Percentiles rank a stretch among this genome's conserved stretches.
phyloP scores from a whole-genome alignment of 495 filamentous ascomycete genomes.

The Penicillium macrosclerotiorum region DNA sequence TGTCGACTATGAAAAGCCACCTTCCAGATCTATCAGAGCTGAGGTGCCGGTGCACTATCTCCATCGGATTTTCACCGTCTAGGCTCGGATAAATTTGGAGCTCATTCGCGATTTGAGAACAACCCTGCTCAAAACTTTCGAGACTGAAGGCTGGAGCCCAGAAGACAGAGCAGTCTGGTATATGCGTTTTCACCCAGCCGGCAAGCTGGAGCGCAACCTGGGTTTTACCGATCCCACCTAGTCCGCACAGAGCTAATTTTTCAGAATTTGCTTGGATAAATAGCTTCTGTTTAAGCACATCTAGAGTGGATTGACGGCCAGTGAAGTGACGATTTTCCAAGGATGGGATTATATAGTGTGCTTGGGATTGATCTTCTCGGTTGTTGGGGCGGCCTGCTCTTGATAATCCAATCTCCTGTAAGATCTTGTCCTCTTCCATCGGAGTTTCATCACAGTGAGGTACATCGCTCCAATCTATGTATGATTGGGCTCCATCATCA shows the following conservation, averaged over 20 bases:
- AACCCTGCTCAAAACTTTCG: not conserved
- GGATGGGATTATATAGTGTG: not conserved
- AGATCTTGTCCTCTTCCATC: too few species aligned
- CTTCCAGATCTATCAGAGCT: slow-evolving; percentile 13
- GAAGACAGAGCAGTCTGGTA: slow-evolving; percentile 9
- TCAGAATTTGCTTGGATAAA: not conserved
- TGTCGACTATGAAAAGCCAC: slow-evolving; percentile 32
- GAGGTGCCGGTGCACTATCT: not conserved
- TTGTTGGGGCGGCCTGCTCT: too few species aligned
- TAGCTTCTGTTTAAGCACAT: not conserved
- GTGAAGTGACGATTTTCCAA: not conserved
- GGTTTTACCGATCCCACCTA: not conserved
- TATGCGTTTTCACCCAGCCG: slow-evolving; percentile 1
- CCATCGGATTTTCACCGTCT: not conserved
- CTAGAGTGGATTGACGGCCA: not conserved
- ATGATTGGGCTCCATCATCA: not conserved
- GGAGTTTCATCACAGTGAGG: not conserved
- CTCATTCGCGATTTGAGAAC: not conserved
- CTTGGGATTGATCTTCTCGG: not conserved
- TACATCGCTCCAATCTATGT: not conserved
- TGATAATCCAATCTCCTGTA: too few species aligned
- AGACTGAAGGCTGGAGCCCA: not conserved
- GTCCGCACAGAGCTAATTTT: slow-evolving; percentile 3
- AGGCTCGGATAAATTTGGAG: not conserved
- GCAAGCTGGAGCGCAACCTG: not conserved